Evolutionary conservation across 331 rosid species (phyloP), one percentile per base, ranked within the genome.

Genomic region (Phaseolus coccineus): DNA sequence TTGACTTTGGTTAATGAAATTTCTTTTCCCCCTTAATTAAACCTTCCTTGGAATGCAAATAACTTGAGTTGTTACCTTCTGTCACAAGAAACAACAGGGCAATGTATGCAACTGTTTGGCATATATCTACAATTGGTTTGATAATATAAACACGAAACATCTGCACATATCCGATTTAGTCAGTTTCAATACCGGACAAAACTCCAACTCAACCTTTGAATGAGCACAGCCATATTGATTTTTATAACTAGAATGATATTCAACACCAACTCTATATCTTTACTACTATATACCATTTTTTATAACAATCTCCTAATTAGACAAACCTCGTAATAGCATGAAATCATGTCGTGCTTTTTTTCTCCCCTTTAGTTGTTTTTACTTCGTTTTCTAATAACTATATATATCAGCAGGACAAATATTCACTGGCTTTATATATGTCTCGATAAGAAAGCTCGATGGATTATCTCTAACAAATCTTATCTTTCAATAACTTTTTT

Each of bases 1-100:
- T 63, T 76, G 73, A 76, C 65, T 76, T 76, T 76, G 40, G 53
- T 35, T 64, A 63, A 12, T 8, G 5, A 50, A 6, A 22, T 48
- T 65, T 22, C 3, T 33, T 35, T 35, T 8, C 50, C 53, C 9
- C 42, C 42, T 37, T 37, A 14, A 5, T 42, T 42, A 40, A 27
- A 28, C 65, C 64, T 51, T 77, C 62, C 55, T 51, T 77, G 44
- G 0, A 19, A 35, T 64, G 73, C 81, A 50, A 61, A 61, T 61
- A 27, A 59, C 30, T 59, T 10, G 10, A 10, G 59, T 74, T n/a
- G 69, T 37, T 37, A 37, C 37, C 77, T 55, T 71, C 64, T 2
- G 37, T 19, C 77, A 39, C 53, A 52, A 22, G 25, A 37, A 72
- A 53, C 75, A 55, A 55, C 25, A 1, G 1, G 5, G 9, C 16